phyloP scores from a whole-genome alignment of 1,139 yeast species.

The Candida buenavistaensis region DNA sequence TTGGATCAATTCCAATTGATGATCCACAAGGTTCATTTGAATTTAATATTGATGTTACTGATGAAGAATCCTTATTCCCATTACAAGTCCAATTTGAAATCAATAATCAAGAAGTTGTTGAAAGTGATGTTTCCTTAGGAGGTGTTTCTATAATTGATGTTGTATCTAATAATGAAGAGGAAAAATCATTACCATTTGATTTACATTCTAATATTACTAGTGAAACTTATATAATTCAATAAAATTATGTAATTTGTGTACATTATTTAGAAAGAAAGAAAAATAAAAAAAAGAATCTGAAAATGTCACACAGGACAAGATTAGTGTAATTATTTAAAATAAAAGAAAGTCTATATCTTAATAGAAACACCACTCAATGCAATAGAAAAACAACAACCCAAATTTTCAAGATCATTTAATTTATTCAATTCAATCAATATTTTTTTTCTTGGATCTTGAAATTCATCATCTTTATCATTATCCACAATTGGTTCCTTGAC shows the following conservation, averaged over 20 bases:
- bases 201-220: slow-evolving; percentile 60
- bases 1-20: slow-evolving; percentile 49
- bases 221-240: slow-evolving; percentile 64
- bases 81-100: slow-evolving; percentile 60
- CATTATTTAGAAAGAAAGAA: slow-evolving; percentile 11
- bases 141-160: slow-evolving; percentile 44
- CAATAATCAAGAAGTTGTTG: slow-evolving; percentile 34
- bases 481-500: slow-evolving; percentile 54
- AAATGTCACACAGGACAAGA: too few relatives aligned
- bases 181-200: slow-evolving; percentile 68
- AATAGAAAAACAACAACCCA: slow-evolving; percentile 49
- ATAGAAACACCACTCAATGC: slow-evolving; percentile 53
- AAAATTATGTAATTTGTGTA: too few relatives aligned
- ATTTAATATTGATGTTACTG: slow-evolving; percentile 64
- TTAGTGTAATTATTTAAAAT: too few relatives aligned
- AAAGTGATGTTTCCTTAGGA: slow-evolving; percentile 42
- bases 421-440: slow-evolving; percentile 48
- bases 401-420: slow-evolving; percentile 31
- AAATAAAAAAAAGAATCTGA: background rate
- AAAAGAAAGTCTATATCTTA: slow-evolving; percentile 9
- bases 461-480: slow-evolving; percentile 11
- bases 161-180: slow-evolving; percentile 38
- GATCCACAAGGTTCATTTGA: slow-evolving; percentile 76
- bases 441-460: slow-evolving; percentile 55
- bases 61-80: slow-evolving; percentile 90